phyloP scores from a whole-genome alignment of 306 rosid genomes.

The Prunus mume region DNA sequence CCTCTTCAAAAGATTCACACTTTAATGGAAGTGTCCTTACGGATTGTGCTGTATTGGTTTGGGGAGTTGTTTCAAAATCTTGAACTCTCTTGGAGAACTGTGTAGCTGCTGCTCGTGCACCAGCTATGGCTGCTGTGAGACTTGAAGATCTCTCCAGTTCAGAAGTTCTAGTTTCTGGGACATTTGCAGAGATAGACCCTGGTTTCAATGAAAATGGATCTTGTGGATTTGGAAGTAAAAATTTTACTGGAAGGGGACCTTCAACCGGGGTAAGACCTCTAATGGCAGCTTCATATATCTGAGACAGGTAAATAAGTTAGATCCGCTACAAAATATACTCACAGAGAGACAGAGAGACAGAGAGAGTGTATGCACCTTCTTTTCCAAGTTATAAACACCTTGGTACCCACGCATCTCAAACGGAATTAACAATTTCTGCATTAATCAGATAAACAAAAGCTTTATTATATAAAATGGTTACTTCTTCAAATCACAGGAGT shows the following conservation, averaged over 20 bases:
- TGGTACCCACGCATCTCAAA: slow-evolving; percentile 98
- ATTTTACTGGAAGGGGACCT: slow-evolving; percentile 64
- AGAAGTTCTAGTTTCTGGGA: slow-evolving; percentile 35
- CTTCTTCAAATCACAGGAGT: slow-evolving; percentile 1
- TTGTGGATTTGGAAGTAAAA: slow-evolving; percentile 74
- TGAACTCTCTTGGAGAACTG: slow-evolving; percentile 68
- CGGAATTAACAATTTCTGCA: slow-evolving; percentile 80
- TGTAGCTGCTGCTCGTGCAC: slow-evolving; percentile 83
- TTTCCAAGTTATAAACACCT: slow-evolving; percentile 89
- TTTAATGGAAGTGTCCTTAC: slow-evolving; percentile 22
- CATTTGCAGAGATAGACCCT: slow-evolving; percentile 44
- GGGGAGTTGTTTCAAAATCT: slow-evolving; percentile 23
- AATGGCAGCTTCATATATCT: slow-evolving; percentile 79
- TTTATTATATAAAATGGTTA: slow-evolving; percentile 2
- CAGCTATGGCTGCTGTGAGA: slow-evolving; percentile 71
- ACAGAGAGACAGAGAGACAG: neutral
- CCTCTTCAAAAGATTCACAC: slow-evolving; percentile 22
- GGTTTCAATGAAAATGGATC: slow-evolving; percentile 74
- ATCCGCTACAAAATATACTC: slow-evolving; percentile 12
- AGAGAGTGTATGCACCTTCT: slow-evolving; percentile 43
- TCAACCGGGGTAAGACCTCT: slow-evolving; percentile 66
- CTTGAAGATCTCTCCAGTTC: slow-evolving; percentile 59
- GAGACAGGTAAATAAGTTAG: slow-evolving; percentile 17
- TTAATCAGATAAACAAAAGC: slow-evolving; percentile 5
- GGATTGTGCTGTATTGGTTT: slow-evolving; percentile 3